These are phyloP conservation scores for Gossypium thurberi DNA, from an alignment of 345 rosid genomes.

Conservation along the genomic window DNA sequence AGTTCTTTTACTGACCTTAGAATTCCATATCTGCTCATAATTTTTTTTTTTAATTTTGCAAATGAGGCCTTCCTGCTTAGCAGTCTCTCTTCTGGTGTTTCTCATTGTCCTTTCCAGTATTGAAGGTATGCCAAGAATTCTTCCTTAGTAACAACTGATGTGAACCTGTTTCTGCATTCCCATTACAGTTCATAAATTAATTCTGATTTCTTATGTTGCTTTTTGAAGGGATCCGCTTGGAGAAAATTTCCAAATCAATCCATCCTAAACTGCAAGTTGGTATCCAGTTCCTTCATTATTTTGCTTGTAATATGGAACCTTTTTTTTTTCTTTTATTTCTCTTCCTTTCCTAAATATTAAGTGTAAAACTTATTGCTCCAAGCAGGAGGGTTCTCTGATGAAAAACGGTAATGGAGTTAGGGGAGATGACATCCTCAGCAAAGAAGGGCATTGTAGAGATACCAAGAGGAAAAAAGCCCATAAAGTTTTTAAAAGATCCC, in stretches of 20 bases:
- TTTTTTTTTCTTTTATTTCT: not conserved
- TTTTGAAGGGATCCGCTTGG: slow-evolving; percentile 9
- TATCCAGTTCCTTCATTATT: not conserved
- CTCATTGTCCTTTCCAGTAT: slow-evolving; percentile 1
- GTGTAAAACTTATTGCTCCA: not conserved
- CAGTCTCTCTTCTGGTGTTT: slow-evolving; percentile 9
- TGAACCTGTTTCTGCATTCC: not conserved
- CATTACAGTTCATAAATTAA: not conserved
- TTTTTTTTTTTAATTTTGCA: not conserved
- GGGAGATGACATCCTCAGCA: slow-evolving; percentile 10
- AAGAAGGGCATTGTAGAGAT: slow-evolving; percentile 20
- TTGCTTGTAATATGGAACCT: not conserved
- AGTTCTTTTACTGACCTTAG: not conserved
- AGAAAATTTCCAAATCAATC: not conserved
- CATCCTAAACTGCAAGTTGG: slow-evolving; percentile 5
- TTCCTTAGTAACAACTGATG: too few species aligned
- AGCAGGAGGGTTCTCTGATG: slow-evolving; percentile 10
- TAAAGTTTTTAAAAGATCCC: not conserved
- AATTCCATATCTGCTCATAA: not conserved
- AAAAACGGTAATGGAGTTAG: not conserved
- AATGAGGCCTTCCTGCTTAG: slow-evolving; percentile 7
- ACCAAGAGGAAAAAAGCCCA: slow-evolving; percentile 24
- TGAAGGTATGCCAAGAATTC: slow-evolving; percentile 5
- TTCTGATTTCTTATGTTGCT: not conserved
- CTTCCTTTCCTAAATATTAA: not conserved